phyloP scores from a whole-genome alignment of 441 rosid species.

The Populus hybrid region DNA sequence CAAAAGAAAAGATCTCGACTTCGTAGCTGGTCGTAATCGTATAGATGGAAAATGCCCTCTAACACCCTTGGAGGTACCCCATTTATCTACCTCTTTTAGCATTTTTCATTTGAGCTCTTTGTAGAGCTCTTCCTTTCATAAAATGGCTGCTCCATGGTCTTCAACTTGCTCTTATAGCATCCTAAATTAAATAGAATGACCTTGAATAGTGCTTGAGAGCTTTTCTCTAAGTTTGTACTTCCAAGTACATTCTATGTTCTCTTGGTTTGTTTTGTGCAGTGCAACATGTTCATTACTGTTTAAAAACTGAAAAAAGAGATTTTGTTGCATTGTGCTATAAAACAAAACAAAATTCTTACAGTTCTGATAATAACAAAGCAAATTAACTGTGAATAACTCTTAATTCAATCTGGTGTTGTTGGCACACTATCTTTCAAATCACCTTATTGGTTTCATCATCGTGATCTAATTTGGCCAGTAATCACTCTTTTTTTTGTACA shows the following conservation, averaged over 20 bases:
- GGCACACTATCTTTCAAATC: background rate
- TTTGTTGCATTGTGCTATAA: background rate
- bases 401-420: background rate
- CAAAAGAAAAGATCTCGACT: conserved; percentile 61
- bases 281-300: background rate
- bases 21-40: conserved; percentile 73
- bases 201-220: background rate
- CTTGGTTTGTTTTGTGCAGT: background rate
- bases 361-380: background rate
- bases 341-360: background rate
- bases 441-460: background rate
- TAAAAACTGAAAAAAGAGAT: background rate
- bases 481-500: conserved; percentile 16
- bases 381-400: background rate
- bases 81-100: conserved; percentile 9
- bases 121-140: background rate
- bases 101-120: background rate
- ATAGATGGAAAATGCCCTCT: conserved; percentile 89
- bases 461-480: conserved; percentile 11
- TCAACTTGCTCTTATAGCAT: background rate
- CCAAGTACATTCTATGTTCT: background rate
- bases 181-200: background rate
- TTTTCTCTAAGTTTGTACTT: background rate
- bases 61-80: conserved; percentile 84
- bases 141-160: background rate